Evolutionary conservation across 352 stramenopile genomes (phyloP).

Genomic region (Elongisporangium anandrum): DNA sequence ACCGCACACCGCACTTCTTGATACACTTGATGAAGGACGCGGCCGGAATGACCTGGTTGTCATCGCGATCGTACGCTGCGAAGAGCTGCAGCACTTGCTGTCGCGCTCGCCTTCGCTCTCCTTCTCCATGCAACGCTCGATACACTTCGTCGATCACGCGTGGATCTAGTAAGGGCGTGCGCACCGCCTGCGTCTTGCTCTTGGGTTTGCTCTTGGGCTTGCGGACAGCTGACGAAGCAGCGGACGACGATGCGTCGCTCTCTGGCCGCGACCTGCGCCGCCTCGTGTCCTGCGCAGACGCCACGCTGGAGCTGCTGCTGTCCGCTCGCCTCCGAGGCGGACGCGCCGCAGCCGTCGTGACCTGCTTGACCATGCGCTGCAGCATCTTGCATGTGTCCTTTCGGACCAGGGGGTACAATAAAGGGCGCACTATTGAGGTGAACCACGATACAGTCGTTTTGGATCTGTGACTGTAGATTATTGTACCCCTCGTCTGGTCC

Average conservation of each 20-base stretch:
- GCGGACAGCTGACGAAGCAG: no score
- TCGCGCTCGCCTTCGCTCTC: conserved; percentile 28
- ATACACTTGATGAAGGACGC: conserved; percentile 60
- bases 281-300: conserved; percentile 3
- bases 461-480: background rate
- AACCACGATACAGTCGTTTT: background rate
- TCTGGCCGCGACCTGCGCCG: conserved; percentile 4
- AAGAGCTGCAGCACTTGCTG: conserved; percentile 44
- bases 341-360: no score
- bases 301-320: no score
- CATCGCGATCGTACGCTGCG: conserved; percentile 39
- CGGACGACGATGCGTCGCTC: conserved; percentile 3
- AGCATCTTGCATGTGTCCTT: conserved; percentile 21
- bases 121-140: conserved; percentile 38
- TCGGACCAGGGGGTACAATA: conserved; percentile 2
- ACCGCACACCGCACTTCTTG: conserved; percentile 40
- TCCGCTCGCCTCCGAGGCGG: no score
- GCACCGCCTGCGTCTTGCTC: conserved; percentile 13
- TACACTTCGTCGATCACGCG: conserved; percentile 43
- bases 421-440: background rate
- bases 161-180: conserved; percentile 41
- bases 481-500: background rate
- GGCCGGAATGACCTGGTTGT: conserved; percentile 22
- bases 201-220: conserved; percentile 10
- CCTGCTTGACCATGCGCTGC: conserved; percentile 19